Base-by-base conservation (phyloP, 164 flowering plant genomes). In the Liriodendron chinense region DNA sequence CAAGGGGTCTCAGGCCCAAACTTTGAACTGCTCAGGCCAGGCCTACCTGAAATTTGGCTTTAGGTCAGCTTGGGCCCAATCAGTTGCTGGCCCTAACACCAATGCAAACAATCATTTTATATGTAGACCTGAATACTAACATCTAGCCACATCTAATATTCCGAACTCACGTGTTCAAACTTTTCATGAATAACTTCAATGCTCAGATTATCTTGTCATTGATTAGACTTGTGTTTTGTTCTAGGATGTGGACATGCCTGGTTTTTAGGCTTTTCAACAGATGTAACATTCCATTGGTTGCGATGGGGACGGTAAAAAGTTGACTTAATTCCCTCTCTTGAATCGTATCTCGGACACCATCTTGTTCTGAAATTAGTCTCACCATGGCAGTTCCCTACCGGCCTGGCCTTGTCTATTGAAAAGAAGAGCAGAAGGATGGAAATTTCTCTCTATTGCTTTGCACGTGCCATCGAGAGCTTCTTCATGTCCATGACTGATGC, bases 381-480 rank as follows among this genome's bases (percentile, higher is more conserved):
- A 34, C 8, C 57, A 61, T 79, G 23, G 76, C 95, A 96, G 99
- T 94, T 96, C 70, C 98, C 96, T 47, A 80, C 98, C 62, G 99
- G 99, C 76, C 72, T 96, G 79, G 96, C 96, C 28, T 84, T 96
- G 79, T 91, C 90, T 21, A 91, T 96, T 72, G 99, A 96, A 91
- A 96, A 96, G 85, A 94, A 92, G 81, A 96, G 94, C 85, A 88
- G 98, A 80, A 84, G 97, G 47, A 90, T 90, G 18, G 99, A 96
- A 81, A 94, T 96, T 80, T 90, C 99, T 8, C 90, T 96, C 63
- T 96, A 96, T 86, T 96, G 98, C 81, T 87, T 96, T 22, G 85
- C 97, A 8, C 89, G 99, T 62, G 99, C 95, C 50, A 88, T 96
- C 0, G 99, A 96, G 83, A 94, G 99, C 86, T 96, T 96, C 88